Percentiles rank a stretch among this genome's conserved stretches.
Conservation (phyloP, 495 filamentous ascomycete species). For the Tuber indicum region DNA sequence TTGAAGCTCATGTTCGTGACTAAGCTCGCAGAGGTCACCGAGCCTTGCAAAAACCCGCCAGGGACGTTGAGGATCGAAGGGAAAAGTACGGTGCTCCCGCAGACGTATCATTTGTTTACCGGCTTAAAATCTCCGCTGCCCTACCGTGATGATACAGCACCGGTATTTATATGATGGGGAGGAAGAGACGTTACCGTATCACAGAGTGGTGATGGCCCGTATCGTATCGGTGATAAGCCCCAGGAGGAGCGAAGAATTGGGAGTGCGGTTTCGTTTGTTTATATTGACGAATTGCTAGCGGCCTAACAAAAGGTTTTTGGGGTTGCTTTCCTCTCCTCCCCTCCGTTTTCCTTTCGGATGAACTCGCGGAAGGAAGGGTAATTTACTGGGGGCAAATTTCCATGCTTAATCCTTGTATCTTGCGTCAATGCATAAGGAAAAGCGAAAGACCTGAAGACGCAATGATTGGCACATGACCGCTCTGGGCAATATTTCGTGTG, state of each 20-base stretch:
- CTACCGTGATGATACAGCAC: background rate
- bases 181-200: background rate
- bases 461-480: conserved; percentile 4
- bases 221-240: background rate
- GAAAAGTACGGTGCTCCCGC: background rate
- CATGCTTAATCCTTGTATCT: conserved; percentile 22
- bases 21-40: conserved; percentile 1
- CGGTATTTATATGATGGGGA: background rate
- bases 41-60: background rate
- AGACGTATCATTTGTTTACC: background rate
- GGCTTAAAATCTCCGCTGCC: background rate
- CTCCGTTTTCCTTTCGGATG: background rate
- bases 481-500: background rate
- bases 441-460: background rate
- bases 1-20: background rate
- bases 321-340: background rate
- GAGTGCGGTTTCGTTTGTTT: background rate
- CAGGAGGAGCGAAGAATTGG: background rate
- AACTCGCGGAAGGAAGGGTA: conserved; percentile 3
- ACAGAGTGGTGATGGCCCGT: background rate
- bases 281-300: background rate
- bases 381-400: background rate
- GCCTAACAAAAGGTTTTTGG: background rate
- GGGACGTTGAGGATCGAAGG: background rate
- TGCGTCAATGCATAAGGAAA: conserved; percentile 35